A percentile compares a stretch with the other conserved stretches of the same genome.
These are phyloP conservation scores for Prosopis cineraria DNA, from an alignment of 306 rosid species.

Conservation along the genomic window DNA sequence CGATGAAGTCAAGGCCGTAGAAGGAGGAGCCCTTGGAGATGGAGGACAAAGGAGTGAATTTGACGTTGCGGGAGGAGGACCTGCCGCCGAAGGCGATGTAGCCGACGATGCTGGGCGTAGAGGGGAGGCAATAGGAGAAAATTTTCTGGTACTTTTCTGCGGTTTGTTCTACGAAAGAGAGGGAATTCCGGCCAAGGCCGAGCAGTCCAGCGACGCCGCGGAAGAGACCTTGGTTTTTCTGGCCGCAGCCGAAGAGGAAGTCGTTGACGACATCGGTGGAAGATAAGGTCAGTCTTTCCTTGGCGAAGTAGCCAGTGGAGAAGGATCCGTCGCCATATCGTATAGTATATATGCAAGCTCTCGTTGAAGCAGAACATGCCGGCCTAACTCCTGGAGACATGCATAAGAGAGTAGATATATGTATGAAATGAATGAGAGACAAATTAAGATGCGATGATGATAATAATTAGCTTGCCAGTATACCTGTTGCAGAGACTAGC, in stretches of 20 bases:
- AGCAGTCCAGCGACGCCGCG: conserved; percentile 62
- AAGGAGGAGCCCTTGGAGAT: conserved; percentile 23
- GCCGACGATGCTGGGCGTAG: conserved; percentile 47
- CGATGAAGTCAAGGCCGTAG: conserved; percentile 51
- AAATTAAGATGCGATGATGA: no score
- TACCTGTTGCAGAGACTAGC: conserved; percentile 59
- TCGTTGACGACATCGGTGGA: conserved; percentile 21
- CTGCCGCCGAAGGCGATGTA: conserved; percentile 34
- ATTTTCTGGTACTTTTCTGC: conserved; percentile 45
- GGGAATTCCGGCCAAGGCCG: conserved; percentile 74
- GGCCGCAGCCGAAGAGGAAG: conserved; percentile 78
- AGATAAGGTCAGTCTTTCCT: conserved; percentile 50
- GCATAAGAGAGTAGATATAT: no score
- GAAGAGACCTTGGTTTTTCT: conserved; percentile 66
- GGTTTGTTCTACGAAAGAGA: conserved; percentile 72
- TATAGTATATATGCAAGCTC: conserved; percentile 54
- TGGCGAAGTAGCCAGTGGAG: conserved; percentile 57
- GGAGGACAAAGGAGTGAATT: conserved; percentile 56
- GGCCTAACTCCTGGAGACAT: background rate
- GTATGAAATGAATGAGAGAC: no score
- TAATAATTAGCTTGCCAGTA: conserved; percentile 50
- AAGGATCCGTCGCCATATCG: conserved; percentile 63
- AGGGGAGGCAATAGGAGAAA: conserved; percentile 82
- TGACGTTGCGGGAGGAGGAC: background rate
- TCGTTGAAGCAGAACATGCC: background rate